Base-by-base conservation (phyloP, 805 yeast genomes). In the Barnettozyma populi region DNA sequence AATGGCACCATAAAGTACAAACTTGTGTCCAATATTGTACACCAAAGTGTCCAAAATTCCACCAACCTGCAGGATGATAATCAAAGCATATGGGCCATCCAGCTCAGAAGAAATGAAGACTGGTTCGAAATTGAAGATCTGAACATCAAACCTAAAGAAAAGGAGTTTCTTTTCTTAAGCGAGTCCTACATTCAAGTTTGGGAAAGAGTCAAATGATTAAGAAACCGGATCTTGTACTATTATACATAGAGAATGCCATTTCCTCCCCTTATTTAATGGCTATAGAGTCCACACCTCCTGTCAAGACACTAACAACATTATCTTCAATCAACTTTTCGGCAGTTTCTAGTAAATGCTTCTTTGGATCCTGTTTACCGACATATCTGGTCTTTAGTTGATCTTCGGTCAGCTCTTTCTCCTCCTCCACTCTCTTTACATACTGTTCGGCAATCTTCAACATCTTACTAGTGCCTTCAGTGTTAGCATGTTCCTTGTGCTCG, bases 361-460 rank as follows among this genome's bases (percentile, higher is more conserved):
- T 94, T 37, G 99, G 99, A 68, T 94, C 99, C 69, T 92, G 97
- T 65, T 89, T 90, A 59, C 99, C 99, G 34, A 94, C 97, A 62
- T 92, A 95, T 64, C 99, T 82, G 7, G 97, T 92, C 68, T 88
- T 89, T 57, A 92, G 77, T 67, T 90, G 94, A 36, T 88, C 96
- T 60, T 86, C 95, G 41, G 81, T 73, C 56, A 94, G 73, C 54
- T 87, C 96, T 64, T 85, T 86, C 66, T 94, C 99, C 68, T 95
- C 98, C 57, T 84, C 78, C 44, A 95, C 90, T 63, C 98, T 80
- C 63, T 84, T 84, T 34, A 92, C 88, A 67, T 94, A 94, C 56
- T 82, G 86, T 57, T 83, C 84, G 13, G 98, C 96, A 55, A 94
- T 85, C 67, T 82, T 87, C 44, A 90, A 96, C 86, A 94, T 79